phyloP scores from a whole-genome alignment of 1,284 basidiomycete genomes.

The Ceraceosorus guamensis region DNA sequence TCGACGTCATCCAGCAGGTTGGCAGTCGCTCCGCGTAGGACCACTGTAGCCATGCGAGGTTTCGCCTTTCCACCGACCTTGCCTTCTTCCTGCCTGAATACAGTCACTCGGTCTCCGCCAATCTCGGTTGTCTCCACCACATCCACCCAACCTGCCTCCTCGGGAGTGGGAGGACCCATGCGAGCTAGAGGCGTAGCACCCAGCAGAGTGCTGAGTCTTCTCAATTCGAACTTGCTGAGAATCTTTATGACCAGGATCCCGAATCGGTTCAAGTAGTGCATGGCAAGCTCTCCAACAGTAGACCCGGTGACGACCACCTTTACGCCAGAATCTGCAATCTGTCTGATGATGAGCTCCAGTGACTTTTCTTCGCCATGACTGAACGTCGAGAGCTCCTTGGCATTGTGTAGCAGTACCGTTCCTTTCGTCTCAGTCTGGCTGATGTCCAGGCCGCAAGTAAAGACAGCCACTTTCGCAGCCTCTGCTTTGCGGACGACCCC shows the following conservation, averaged over 20 bases:
- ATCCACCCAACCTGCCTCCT: constrained; percentile 91
- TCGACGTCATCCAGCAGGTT: constrained; percentile 93
- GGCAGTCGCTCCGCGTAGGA: constrained; percentile 70
- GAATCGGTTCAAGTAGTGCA: constrained; percentile 93
- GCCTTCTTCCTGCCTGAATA: constrained; percentile 67
- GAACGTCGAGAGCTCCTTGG: constrained; percentile 86
- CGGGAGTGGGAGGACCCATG: constrained; percentile 86
- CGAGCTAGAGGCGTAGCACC: constrained; percentile 93
- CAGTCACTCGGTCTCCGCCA: constrained; percentile 94
- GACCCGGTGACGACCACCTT: constrained; percentile 89
- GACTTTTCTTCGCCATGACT: constrained; percentile 80
- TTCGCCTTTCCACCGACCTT: constrained; percentile 42
- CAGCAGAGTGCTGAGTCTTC: constrained; percentile 85
- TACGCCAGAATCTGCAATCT: constrained; percentile 92
- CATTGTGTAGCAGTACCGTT: constrained; percentile 90
- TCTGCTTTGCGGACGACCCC: constrained; percentile 67
- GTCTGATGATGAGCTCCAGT: constrained; percentile 59
- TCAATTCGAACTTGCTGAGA: constrained; percentile 94
- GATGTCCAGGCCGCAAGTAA: constrained; percentile 83
- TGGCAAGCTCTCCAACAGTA: constrained; percentile 84
- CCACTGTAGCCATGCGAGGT: constrained; percentile 45
- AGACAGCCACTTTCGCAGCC: constrained; percentile 60
- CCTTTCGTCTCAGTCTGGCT: constrained; percentile 99
- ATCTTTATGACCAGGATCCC: constrained; percentile 93
- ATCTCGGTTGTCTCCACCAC: constrained; percentile 92